Percentiles rank a stretch among this genome's conserved stretches.
phyloP scores from a whole-genome alignment of 2,329 filamentous ascomycete genomes.

The Fusarium brevicatenulatum region DNA sequence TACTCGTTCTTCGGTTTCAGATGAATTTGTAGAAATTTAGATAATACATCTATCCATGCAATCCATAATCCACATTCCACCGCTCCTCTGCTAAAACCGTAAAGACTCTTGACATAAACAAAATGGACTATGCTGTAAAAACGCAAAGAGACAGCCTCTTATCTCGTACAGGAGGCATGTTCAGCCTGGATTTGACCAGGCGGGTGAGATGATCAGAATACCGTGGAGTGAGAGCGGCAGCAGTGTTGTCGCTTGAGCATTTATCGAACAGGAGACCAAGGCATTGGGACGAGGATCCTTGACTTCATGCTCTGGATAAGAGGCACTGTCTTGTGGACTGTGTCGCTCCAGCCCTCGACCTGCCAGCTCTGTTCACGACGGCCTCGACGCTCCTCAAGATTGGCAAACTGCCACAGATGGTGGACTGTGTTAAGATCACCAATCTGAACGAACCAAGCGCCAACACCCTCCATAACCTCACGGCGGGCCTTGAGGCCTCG shows the following conservation, averaged over 20 bases:
- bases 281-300: slow-evolving; percentile 90
- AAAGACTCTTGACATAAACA: slow-evolving; percentile 19
- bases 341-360: slow-evolving; percentile 94
- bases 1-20: slow-evolving; percentile 14
- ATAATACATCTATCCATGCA: slow-evolving; percentile 43
- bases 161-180: slow-evolving; percentile 24
- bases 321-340: slow-evolving; percentile 97
- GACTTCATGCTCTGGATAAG: slow-evolving; percentile 98
- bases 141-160: slow-evolving; percentile 14
- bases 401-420: slow-evolving; percentile 98
- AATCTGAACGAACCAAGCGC: slow-evolving; percentile 98
- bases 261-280: slow-evolving; percentile 92
- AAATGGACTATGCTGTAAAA: slow-evolving; percentile 31
- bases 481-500: slow-evolving; percentile 88
- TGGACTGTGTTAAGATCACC: slow-evolving; percentile 98
- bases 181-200: neutral
- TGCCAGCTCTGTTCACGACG: slow-evolving; percentile 95
- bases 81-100: slow-evolving; percentile 30
- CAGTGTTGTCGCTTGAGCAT: neutral
- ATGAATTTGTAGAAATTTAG: slow-evolving; percentile 37
- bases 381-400: slow-evolving; percentile 91
- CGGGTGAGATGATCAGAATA: neutral
- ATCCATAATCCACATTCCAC: slow-evolving; percentile 37
- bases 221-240: neutral
- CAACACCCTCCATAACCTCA: slow-evolving; percentile 98